Evolutionary conservation across 148 eudicot genomes (phyloP).

Genomic region (Silene latifolia): DNA sequence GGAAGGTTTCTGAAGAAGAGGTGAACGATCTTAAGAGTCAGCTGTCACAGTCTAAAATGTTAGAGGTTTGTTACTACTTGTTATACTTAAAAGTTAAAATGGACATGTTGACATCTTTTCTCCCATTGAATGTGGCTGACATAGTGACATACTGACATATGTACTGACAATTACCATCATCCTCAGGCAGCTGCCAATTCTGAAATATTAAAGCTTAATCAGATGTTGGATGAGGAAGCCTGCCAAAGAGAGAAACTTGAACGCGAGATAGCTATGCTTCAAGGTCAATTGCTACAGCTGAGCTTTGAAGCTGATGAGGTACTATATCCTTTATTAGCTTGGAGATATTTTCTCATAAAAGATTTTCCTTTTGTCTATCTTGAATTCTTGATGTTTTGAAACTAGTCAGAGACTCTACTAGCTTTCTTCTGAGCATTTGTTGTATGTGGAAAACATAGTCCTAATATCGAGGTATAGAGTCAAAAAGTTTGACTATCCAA

Average conservation of each 20-base stretch:
- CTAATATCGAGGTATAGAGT: background rate
- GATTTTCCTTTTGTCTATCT: background rate
- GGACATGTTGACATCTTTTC: slow-evolving; percentile 1
- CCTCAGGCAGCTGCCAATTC: slow-evolving; percentile 53
- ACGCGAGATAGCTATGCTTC: slow-evolving; percentile 68
- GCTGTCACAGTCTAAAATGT: slow-evolving; percentile 47
- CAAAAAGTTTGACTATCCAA: background rate
- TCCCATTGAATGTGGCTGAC: slow-evolving; percentile 17
- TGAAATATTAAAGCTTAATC: slow-evolving; percentile 60
- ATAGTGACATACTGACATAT: slow-evolving; percentile 6
- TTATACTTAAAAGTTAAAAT: background rate
- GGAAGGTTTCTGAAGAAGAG: slow-evolving; percentile 70
- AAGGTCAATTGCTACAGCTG: slow-evolving; percentile 67
- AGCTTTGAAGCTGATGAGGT: slow-evolving; percentile 95
- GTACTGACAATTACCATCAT: slow-evolving; percentile 17
- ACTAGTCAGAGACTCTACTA: background rate
- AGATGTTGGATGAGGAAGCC: slow-evolving; percentile 66
- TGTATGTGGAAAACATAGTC: background rate
- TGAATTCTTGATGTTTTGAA: background rate
- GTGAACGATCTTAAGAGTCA: slow-evolving; percentile 55
- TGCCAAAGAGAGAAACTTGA: slow-evolving; percentile 66
- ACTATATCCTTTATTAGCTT: slow-evolving; percentile 11
- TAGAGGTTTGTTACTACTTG: slow-evolving; percentile 52
- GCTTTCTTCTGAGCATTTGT: background rate
- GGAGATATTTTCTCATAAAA: background rate